Conservation (phyloP, 768 basidiomycete species). For the Mycena venus region DNA sequence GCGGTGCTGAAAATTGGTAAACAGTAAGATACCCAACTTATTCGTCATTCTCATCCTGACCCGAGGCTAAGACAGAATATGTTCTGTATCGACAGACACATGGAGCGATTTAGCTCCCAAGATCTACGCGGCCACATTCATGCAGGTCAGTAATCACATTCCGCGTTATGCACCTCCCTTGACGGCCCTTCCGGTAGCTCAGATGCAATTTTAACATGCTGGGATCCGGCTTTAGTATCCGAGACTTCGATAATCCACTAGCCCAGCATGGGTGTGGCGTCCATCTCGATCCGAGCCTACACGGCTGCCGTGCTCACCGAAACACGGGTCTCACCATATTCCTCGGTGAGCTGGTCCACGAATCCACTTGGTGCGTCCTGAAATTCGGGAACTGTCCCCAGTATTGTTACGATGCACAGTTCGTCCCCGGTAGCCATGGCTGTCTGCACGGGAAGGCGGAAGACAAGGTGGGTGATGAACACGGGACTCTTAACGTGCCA, state of each 20-base stretch:
- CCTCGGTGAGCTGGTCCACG: neutral
- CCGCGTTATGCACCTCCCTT: constrained; percentile 3
- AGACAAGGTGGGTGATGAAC: neutral
- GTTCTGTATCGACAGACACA: constrained; percentile 14
- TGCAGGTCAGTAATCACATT: too few species aligned
- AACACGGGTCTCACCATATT: constrained; percentile 1
- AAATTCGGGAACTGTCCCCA: constrained; percentile 3
- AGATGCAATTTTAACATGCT: neutral
- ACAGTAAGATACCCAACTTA: constrained; percentile 11
- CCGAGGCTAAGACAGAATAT: constrained; percentile 9
- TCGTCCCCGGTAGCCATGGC: constrained; percentile 10
- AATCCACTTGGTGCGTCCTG: constrained; percentile 11
- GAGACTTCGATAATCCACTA: constrained; percentile 5
- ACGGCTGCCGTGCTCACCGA: constrained; percentile 7
- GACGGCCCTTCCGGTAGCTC: too few species aligned
- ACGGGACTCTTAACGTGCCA: neutral
- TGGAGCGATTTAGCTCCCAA: constrained; percentile 4
- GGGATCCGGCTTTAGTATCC: neutral
- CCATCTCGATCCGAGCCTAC: constrained; percentile 7
- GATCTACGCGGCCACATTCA: constrained; percentile 15
- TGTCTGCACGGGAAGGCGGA: neutral
- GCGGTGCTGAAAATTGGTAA: constrained; percentile 9
- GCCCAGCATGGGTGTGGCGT: neutral
- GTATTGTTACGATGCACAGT: neutral
- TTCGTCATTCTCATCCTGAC: constrained; percentile 17